Evolutionary conservation across 345 rosid species (phyloP), one percentile per base, ranked within the genome.

Genomic region (Anacardium occidentale): DNA sequence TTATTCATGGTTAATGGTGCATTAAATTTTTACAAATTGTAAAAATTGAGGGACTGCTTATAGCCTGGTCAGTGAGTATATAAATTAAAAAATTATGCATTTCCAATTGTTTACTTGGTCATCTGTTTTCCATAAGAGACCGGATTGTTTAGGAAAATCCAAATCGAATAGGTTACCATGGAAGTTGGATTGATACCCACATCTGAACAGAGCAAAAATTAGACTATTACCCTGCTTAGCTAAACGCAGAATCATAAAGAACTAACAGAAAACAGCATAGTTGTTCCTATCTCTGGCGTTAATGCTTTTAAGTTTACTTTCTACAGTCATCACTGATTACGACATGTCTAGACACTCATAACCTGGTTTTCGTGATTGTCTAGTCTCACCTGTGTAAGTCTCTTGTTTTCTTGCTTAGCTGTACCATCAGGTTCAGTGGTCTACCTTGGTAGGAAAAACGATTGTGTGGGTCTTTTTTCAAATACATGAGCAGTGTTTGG

Each of bases 231-330:
- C 51, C n/a, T 8, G 32, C 5, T 6, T 37, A 37, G 42, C 42
- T 37, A 37, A 37, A 37, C 42, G 7, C 5, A 37, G 42, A 37
- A 37, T 37, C 42, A 37, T 37, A 37, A 37, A 37, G 42, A 37
- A 37, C 42, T 29, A 37, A 37, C 42, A 37, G 42, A 37, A 37
- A 37, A 37, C 42, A 6, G 42, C 42, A 37, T 37, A 37, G 0
- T 6, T 37, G 42, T 6, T 37, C 9, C 42, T 9, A 37, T 48
- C 45, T 47, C 48, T 10, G 44, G 45, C 29, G 52, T 68, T 2
- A 69, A 42, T 57, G 62, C 73, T 44, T 69, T 58, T 44, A n/a
- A 44, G 17, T 70, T 26, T 18, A 58, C 54, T 44, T 69, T 58
- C 22, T 45, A 47, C n/a, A 26, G 73, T 70, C 2, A 10, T 25